A percentile compares a stretch with the other conserved stretches of the same genome.
These are phyloP conservation scores for Talaromyces sp. DNA, from an alignment of 2,329 filamentous ascomycete genomes.

Conservation along the genomic window DNA sequence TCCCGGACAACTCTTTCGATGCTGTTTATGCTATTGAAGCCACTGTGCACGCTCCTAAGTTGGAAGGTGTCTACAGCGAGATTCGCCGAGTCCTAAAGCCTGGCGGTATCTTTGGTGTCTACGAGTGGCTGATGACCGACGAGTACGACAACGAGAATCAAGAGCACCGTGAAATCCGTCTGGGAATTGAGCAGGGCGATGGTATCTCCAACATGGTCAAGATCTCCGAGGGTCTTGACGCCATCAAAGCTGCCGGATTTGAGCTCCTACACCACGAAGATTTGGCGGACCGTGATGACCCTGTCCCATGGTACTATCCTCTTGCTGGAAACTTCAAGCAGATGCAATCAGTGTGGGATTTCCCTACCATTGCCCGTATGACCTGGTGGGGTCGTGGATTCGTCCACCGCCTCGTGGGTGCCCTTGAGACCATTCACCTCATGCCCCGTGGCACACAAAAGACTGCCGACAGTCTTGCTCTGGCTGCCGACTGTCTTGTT, in stretches of 20 bases:
- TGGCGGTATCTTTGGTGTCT: conserved; percentile 91
- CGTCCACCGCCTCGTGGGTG: conserved; percentile 71
- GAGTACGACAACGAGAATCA: conserved; percentile 85
- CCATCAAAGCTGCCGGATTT: conserved; percentile 85
- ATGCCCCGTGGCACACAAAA: conserved; percentile 84
- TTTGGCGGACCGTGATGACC: conserved; percentile 69
- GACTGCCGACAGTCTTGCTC: conserved; percentile 83
- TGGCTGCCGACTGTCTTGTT: conserved; percentile 79
- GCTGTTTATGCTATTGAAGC: conserved; percentile 97
- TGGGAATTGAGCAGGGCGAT: conserved; percentile 92
- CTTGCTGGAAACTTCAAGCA: conserved; percentile 80
- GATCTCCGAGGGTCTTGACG: conserved; percentile 71
- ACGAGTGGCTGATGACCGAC: conserved; percentile 99
- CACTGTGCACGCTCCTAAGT: conserved; percentile 85
- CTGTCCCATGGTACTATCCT: conserved; percentile 90
- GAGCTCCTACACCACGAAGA: conserved; percentile 80
- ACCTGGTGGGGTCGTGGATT: conserved; percentile 73
- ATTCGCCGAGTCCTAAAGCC: conserved; percentile 96
- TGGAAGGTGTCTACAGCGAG: conserved; percentile 89
- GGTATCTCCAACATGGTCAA: conserved; percentile 98
- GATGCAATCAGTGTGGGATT: conserved; percentile 72
- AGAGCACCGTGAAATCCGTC: conserved; percentile 80
- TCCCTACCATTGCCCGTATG: conserved; percentile 82
- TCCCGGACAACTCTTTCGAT: conserved; percentile 87
- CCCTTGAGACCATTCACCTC: conserved; percentile 68